These are phyloP conservation scores for Wolfiporia cocos DNA, from an alignment of 1,284 basidiomycete species.

Conservation along the genomic window DNA sequence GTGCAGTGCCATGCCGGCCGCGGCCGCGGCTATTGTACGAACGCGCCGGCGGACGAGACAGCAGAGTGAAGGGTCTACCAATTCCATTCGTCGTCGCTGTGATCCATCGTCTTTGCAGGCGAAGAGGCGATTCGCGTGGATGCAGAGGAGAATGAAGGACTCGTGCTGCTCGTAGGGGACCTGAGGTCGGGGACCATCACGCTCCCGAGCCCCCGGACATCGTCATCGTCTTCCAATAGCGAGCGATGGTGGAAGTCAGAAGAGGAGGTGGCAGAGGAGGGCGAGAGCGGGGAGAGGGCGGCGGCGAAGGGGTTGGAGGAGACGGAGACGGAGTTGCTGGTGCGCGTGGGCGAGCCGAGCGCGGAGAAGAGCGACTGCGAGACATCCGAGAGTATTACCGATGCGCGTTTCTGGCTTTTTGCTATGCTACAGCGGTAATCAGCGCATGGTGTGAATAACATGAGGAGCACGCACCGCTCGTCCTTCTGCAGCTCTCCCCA, in stretches of 20 bases:
- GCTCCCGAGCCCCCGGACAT: constrained; percentile 17
- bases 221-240: constrained; percentile 38
- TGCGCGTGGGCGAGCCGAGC: constrained; percentile 29
- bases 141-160: constrained; percentile 1
- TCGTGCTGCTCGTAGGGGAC: constrained; percentile 9
- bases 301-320: constrained; percentile 18
- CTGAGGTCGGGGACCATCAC: constrained; percentile 27
- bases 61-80: too few relatives aligned
- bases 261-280: constrained; percentile 11
- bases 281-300: constrained; percentile 17
- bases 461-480: constrained; percentile 38
- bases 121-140: background rate
- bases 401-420: constrained; percentile 61
- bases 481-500: constrained; percentile 52
- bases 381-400: constrained; percentile 57
- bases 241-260: constrained; percentile 18
- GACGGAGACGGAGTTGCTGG: constrained; percentile 14
- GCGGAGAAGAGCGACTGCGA: constrained; percentile 51
- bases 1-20: too few relatives aligned
- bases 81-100: constrained; percentile 58
- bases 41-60: too few relatives aligned
- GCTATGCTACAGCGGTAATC: constrained; percentile 38
- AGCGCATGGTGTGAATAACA: constrained; percentile 3
- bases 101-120: constrained; percentile 17
- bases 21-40: too few relatives aligned